Conservation (phyloP, 2,329 filamentous ascomycete genomes). For the Fragosphaeria purpurea region DNA sequence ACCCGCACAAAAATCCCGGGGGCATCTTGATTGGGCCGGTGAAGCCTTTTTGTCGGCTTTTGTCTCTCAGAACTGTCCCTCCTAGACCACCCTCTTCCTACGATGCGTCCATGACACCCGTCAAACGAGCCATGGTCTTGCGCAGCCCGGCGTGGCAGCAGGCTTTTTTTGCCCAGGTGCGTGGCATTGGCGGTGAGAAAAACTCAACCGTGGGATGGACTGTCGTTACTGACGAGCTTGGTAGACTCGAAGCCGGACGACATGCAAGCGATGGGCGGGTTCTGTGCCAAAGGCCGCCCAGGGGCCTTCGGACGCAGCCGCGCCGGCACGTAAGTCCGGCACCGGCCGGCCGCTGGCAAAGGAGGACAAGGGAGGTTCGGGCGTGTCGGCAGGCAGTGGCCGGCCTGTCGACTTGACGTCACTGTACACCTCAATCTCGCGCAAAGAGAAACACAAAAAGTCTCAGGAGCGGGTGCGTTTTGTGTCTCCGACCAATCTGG, state of each 20-base stretch:
- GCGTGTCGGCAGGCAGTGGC: neutral
- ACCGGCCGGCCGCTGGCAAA: neutral
- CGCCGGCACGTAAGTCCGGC: neutral
- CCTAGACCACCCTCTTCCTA: neutral
- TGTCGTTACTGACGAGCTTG: conserved; percentile 1
- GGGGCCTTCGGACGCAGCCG: neutral
- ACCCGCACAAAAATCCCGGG: no score
- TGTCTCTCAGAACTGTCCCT: no score
- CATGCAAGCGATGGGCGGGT: conserved; percentile 8
- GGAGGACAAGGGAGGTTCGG: neutral
- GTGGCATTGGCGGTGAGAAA: neutral
- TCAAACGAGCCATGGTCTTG: conserved; percentile 26
- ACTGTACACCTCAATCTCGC: conserved; percentile 29
- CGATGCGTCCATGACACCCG: conserved; percentile 5
- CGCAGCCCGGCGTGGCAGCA: conserved; percentile 30
- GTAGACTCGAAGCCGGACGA: conserved; percentile 8
- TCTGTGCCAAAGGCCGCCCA: neutral
- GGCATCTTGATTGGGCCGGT: no score
- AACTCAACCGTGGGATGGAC: conserved; percentile 2
- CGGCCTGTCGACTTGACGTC: conserved; percentile 11
- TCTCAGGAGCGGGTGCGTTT: conserved; percentile 35
- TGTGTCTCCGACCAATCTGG: no score
- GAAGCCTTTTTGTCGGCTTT: no score
- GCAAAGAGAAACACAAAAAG: conserved; percentile 36
- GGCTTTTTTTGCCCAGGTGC: conserved; percentile 26